These are phyloP conservation scores for Penicillium hesseltinei DNA, from an alignment of 2,329 filamentous ascomycete species.

Conservation along the genomic window DNA sequence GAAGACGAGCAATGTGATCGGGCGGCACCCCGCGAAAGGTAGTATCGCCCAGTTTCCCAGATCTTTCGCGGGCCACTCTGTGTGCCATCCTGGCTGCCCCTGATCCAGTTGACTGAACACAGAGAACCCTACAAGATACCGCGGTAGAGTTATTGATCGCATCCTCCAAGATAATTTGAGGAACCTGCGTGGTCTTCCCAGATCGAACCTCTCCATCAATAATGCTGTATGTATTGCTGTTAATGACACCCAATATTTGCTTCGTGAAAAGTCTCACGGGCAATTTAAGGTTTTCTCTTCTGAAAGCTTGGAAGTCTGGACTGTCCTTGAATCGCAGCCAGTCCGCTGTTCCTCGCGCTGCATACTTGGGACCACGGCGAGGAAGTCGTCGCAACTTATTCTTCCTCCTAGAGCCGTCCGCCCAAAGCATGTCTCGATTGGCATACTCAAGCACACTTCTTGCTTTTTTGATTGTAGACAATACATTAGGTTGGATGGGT, in stretches of 20 bases:
- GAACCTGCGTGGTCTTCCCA: constrained; percentile 52
- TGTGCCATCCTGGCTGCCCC: constrained; percentile 48
- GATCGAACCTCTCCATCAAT: constrained; percentile 48
- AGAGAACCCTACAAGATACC: constrained; percentile 50
- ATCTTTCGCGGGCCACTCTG: constrained; percentile 49
- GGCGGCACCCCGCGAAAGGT: constrained; percentile 51
- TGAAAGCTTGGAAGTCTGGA: background rate
- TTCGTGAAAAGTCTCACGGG: constrained; percentile 42
- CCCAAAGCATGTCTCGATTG: background rate
- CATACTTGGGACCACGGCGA: background rate
- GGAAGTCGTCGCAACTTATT: background rate
- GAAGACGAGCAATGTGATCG: constrained; percentile 29
- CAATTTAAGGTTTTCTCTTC: constrained; percentile 17
- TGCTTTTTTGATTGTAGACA: background rate
- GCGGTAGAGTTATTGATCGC: constrained; percentile 41
- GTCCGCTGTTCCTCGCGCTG: background rate
- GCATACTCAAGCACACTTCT: background rate
- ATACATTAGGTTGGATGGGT: background rate
- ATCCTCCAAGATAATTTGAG: constrained; percentile 55
- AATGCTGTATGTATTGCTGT: constrained; percentile 45
- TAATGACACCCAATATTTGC: constrained; percentile 41
- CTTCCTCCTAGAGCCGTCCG: background rate
- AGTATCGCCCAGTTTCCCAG: constrained; percentile 40
- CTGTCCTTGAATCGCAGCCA: background rate
- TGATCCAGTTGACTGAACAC: constrained; percentile 52